Evolutionary conservation across 164 flowering plant genomes (phyloP).

Genomic region (Magnolia sinica): DNA sequence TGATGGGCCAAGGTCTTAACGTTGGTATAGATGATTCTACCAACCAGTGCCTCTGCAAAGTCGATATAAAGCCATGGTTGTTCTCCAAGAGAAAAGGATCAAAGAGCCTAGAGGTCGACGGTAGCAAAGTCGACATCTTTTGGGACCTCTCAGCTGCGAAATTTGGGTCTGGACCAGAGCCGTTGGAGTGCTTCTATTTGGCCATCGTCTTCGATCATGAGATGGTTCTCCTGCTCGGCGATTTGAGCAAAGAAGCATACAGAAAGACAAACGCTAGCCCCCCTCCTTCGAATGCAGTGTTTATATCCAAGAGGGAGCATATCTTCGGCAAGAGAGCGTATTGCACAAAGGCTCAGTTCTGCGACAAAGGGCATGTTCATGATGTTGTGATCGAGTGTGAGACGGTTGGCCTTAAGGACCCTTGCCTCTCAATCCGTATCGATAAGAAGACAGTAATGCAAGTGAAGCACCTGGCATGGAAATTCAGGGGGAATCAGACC

Average conservation of each 20-base stretch:
- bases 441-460: conserved; percentile 37
- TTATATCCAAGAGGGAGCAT: conserved; percentile 41
- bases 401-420: conserved; percentile 23
- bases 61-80: conserved; percentile 41
- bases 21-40: conserved; percentile 31
- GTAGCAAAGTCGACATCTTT: conserved; percentile 27
- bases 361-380: conserved; percentile 34
- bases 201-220: conserved; percentile 30
- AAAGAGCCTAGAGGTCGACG: conserved; percentile 22
- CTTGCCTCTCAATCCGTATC: conserved; percentile 29
- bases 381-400: conserved; percentile 36
- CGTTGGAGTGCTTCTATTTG: conserved; percentile 36
- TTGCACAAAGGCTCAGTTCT: conserved; percentile 34
- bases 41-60: conserved; percentile 33
- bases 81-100: conserved; percentile 45
- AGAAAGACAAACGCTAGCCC: conserved; percentile 27
- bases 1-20: conserved; percentile 41
- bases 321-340: conserved; percentile 40
- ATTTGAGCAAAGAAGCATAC: conserved; percentile 35
- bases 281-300: conserved; percentile 19
- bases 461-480: conserved; percentile 42
- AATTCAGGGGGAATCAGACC: conserved; percentile 43
- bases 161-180: conserved; percentile 42
- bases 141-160: conserved; percentile 46
- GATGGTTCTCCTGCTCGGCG: conserved; percentile 38